Conservation (phyloP, 257 asterid species). For the Linaria vulgaris region DNA sequence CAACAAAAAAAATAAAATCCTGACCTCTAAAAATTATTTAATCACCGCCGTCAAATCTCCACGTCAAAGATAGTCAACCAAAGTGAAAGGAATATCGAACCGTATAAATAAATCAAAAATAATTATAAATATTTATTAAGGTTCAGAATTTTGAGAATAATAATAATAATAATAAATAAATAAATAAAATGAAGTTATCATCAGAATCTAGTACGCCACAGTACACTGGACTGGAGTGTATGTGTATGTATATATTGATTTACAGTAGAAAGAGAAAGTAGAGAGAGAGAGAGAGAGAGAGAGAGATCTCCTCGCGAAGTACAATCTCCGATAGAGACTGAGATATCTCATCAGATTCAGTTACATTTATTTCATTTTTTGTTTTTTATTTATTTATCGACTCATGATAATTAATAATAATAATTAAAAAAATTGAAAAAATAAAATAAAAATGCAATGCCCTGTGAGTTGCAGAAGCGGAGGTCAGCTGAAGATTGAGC, state of each 20-base stretch:
- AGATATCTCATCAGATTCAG: too few relatives aligned
- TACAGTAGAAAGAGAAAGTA: constrained; percentile 6
- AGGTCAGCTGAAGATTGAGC: constrained; percentile 51
- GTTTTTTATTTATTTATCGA: neutral
- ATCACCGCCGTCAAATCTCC: constrained; percentile 23
- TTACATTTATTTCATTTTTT: constrained; percentile 9
- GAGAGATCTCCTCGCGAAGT: constrained; percentile 23
- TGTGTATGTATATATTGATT: too few relatives aligned
- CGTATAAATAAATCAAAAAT: constrained; percentile 2
- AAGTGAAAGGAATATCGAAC: constrained; percentile 15
- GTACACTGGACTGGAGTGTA: too few relatives aligned
- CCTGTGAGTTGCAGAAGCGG: constrained; percentile 43
- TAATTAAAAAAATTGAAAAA: too few relatives aligned
- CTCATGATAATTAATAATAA: neutral
- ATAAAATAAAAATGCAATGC: constrained; percentile 29
- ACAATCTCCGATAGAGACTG: constrained; percentile 6
- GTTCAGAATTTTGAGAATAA: constrained; percentile 33
- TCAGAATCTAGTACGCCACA: neutral
- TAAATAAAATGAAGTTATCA: constrained; percentile 24
- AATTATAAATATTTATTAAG: constrained; percentile 5
- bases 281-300: constrained; percentile 18
- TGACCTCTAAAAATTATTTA: neutral
- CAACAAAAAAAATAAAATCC: neutral
- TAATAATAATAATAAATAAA: too few relatives aligned
- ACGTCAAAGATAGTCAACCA: constrained; percentile 16